These are phyloP conservation scores for Centrapalus pauciflorus DNA, from an alignment of 129 eudicot genomes.

Conservation along the genomic window DNA sequence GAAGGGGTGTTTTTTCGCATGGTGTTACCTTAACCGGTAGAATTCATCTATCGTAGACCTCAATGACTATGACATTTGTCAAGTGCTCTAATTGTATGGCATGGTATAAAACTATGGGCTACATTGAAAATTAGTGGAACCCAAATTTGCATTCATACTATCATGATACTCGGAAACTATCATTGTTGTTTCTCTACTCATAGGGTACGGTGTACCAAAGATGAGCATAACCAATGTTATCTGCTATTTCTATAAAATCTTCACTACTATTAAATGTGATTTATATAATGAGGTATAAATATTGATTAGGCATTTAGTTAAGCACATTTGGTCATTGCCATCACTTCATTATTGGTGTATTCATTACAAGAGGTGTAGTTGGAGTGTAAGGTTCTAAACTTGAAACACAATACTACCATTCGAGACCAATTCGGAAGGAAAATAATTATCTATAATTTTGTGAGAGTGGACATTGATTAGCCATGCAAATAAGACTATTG, in stretches of 20 bases:
- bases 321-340: neutral
- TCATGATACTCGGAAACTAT: too few relatives aligned
- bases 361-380: neutral
- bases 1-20: neutral
- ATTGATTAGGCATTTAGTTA: neutral
- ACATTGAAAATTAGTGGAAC: neutral
- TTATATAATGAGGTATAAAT: neutral
- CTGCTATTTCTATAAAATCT: neutral
- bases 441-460: neutral
- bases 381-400: neutral
- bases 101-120: neutral
- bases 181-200: neutral
- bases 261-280: neutral
- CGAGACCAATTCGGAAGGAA: neutral
- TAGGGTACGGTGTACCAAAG: neutral
- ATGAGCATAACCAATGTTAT: neutral
- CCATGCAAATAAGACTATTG: too few relatives aligned
- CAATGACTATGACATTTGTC: neutral
- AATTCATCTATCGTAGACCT: neutral
- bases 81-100: neutral
- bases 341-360: neutral
- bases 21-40: too few relatives aligned
- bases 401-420: neutral
- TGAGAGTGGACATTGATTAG: constrained; percentile 7
- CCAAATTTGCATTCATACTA: neutral